Evolutionary conservation across 495 filamentous ascomycete genomes (phyloP).

Genomic region (Penicillium odoratum): DNA sequence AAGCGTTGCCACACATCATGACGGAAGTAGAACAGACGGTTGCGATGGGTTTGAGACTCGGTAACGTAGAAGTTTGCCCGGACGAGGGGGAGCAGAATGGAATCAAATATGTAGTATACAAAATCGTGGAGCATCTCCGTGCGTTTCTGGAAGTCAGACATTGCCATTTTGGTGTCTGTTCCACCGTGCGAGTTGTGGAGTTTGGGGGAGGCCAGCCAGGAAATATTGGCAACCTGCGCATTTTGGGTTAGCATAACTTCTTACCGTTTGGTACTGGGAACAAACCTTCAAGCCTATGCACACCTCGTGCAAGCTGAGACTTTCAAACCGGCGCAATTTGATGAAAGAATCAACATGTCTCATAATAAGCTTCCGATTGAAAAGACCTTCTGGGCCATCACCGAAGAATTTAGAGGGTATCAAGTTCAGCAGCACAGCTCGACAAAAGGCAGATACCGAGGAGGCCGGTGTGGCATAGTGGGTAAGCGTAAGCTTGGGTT

Average conservation of each 20-base stretch:
- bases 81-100: conserved; percentile 83
- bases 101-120: conserved; percentile 90
- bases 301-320: conserved; percentile 73
- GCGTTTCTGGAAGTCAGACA: conserved; percentile 74
- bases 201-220: conserved; percentile 67
- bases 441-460: conserved; percentile 84
- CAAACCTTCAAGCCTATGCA: conserved; percentile 73
- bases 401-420: conserved; percentile 81
- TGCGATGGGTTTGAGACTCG: conserved; percentile 77
- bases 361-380: conserved; percentile 63
- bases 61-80: conserved; percentile 91
- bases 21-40: conserved; percentile 88
- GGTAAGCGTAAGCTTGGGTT: conserved; percentile 48
- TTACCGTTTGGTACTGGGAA: neutral
- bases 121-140: conserved; percentile 79
- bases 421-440: conserved; percentile 69
- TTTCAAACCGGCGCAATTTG: conserved; percentile 76
- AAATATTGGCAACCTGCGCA: conserved; percentile 59
- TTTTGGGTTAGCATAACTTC: neutral
- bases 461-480: conserved; percentile 70
- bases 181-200: conserved; percentile 8
- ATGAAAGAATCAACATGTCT: conserved; percentile 75
- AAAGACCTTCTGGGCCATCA: conserved; percentile 41
- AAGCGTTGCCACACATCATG: conserved; percentile 87
- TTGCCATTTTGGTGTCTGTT: conserved; percentile 54